Evolutionary conservation across 164 flowering plant genomes (phyloP).

Genomic region (Vitis rotundifolia): DNA sequence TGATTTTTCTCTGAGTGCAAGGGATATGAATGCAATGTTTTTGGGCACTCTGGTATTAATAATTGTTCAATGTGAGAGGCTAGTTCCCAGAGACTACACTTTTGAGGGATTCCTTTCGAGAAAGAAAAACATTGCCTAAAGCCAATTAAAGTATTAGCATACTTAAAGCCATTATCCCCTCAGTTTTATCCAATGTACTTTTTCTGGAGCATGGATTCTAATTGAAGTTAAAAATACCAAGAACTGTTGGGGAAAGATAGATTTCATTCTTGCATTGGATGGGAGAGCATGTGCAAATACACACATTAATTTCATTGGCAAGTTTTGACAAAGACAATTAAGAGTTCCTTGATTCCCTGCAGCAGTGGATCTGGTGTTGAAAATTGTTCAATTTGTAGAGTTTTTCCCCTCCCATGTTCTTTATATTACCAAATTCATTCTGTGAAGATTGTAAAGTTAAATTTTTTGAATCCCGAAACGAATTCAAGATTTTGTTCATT

Average conservation of each 20-base stretch:
- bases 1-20: too few species aligned
- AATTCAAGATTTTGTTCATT: neutral
- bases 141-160: too few species aligned
- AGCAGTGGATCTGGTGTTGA: neutral
- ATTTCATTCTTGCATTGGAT: neutral
- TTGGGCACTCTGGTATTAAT: too few species aligned
- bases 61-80: too few species aligned
- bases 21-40: too few species aligned
- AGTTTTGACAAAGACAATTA: neutral
- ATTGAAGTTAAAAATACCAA: neutral
- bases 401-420: too few species aligned
- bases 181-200: neutral
- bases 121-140: too few species aligned
- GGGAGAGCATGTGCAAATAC: neutral
- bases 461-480: neutral
- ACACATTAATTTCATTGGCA: neutral
- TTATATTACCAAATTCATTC: neutral
- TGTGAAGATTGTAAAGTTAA: neutral
- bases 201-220: neutral
- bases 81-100: too few species aligned
- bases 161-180: too few species aligned
- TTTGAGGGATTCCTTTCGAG: too few species aligned
- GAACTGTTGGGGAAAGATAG: neutral
- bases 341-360: neutral
- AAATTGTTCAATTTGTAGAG: neutral